Evolutionary conservation across 192 early-diverging fungal genomes (phyloP).

Genomic region (Cetraspora pellucida): DNA sequence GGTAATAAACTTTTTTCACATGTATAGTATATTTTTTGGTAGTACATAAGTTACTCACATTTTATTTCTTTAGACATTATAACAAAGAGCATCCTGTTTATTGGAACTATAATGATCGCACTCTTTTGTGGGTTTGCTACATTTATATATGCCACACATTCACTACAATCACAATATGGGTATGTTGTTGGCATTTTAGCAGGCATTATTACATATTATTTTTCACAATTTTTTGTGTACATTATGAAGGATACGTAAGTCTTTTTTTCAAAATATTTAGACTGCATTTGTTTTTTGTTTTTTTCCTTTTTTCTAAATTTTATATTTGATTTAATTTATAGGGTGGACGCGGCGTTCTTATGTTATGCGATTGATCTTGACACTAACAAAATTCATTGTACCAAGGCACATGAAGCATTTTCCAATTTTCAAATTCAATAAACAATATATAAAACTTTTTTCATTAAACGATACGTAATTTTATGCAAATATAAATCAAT

Average conservation of each 20-base stretch:
- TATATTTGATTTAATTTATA: conserved; percentile 36
- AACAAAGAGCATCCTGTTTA: conserved; percentile 58
- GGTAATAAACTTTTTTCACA: conserved; percentile 27
- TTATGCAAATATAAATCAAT: too few relatives aligned
- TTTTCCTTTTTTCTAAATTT: conserved; percentile 9
- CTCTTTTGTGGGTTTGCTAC: conserved; percentile 59
- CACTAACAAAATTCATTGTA: conserved; percentile 52
- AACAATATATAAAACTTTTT: neutral
- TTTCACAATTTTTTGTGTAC: conserved; percentile 67
- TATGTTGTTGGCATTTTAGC: conserved; percentile 65
- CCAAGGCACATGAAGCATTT: conserved; percentile 57
- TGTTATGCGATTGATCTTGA: conserved; percentile 84
- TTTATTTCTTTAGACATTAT: conserved; percentile 46
- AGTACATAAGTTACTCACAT: neutral
- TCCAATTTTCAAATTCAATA: conserved; percentile 14
- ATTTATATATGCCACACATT: conserved; percentile 60
- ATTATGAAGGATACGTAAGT: conserved; percentile 79
- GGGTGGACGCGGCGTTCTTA: conserved; percentile 77
- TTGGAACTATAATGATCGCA: conserved; percentile 62
- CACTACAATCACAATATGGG: conserved; percentile 61
- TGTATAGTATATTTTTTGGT: neutral
- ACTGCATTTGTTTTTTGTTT: neutral
- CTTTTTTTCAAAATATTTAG: neutral
- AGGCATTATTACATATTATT: conserved; percentile 62
- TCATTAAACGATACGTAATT: too few relatives aligned